Conservation (phyloP, 1,284 basidiomycete genomes). For the Apiotrichum laibachii region DNA sequence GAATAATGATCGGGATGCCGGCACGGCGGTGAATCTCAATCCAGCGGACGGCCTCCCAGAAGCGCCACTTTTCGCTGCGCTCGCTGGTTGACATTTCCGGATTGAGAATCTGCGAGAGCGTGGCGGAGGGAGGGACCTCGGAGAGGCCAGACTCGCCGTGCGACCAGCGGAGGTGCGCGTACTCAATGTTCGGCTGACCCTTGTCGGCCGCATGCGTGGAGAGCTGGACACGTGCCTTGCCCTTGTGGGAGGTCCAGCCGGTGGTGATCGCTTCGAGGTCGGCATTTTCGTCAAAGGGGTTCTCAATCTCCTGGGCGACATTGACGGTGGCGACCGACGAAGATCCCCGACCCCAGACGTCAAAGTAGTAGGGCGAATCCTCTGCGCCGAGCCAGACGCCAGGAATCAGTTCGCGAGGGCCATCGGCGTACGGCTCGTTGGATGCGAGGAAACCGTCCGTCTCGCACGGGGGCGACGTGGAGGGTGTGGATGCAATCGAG, state of each 20-base stretch:
- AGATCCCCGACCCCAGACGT: slow-evolving; percentile 25
- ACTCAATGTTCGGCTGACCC: slow-evolving; percentile 70
- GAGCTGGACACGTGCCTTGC: slow-evolving; percentile 25
- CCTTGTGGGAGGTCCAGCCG: slow-evolving; percentile 10
- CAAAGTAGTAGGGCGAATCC: slow-evolving; percentile 68
- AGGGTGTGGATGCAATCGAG: slow-evolving; percentile 17
- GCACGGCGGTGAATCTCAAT: slow-evolving; percentile 71
- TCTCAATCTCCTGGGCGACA: slow-evolving; percentile 88
- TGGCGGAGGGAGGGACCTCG: slow-evolving; percentile 44
- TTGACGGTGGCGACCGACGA: slow-evolving; percentile 62
- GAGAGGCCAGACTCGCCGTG: slow-evolving; percentile 89
- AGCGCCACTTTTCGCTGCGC: slow-evolving; percentile 55
- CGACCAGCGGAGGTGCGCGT: slow-evolving; percentile 90
- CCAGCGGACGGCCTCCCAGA: slow-evolving; percentile 74
- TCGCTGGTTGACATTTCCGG: background rate
- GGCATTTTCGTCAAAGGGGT: slow-evolving; percentile 61
- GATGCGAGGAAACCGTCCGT: slow-evolving; percentile 1
- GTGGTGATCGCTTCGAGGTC: slow-evolving; percentile 4
- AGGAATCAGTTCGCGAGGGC: slow-evolving; percentile 84
- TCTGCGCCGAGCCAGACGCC: slow-evolving; percentile 91
- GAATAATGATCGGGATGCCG: slow-evolving; percentile 77
- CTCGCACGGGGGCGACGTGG: slow-evolving; percentile 18
- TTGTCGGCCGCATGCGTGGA: slow-evolving; percentile 45
- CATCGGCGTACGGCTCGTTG: slow-evolving; percentile 67
- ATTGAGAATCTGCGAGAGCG: slow-evolving; percentile 25